Percentiles rank a stretch among this genome's conserved stretches.
Conservation (phyloP, 768 basidiomycete genomes). For the Mycena belliarum region DNA sequence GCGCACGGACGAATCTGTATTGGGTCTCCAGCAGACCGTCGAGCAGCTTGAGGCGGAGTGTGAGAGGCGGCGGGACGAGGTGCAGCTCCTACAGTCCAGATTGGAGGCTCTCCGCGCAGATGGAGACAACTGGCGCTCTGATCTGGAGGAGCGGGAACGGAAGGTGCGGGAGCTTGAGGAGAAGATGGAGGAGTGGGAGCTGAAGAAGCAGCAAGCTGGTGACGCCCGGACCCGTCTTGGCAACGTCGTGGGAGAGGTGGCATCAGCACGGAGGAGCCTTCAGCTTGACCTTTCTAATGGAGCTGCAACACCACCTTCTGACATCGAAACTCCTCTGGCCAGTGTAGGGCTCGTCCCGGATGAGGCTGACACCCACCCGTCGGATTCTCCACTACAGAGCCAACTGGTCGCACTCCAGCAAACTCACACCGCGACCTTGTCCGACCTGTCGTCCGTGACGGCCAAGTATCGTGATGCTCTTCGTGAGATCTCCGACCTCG, state of each 20-base stretch:
- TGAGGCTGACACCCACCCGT: constrained; percentile 13
- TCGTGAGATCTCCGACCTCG: constrained; percentile 89
- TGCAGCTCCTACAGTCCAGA: constrained; percentile 66
- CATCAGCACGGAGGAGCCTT: constrained; percentile 66
- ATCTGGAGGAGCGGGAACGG: constrained; percentile 82
- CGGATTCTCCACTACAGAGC: constrained; percentile 46
- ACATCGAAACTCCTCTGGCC: constrained; percentile 17
- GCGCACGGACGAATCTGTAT: constrained; percentile 76
- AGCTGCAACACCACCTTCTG: neutral
- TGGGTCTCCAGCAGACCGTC: constrained; percentile 67
- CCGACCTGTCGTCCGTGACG: constrained; percentile 76
- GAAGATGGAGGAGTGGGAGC: constrained; percentile 78
- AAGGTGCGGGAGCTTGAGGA: constrained; percentile 75
- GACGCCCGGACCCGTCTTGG: constrained; percentile 69
- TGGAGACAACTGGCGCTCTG: constrained; percentile 78
- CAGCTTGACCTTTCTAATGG: constrained; percentile 44
- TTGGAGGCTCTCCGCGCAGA: constrained; percentile 71
- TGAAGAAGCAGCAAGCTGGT: constrained; percentile 64
- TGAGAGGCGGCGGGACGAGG: constrained; percentile 72
- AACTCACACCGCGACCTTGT: constrained; percentile 77
- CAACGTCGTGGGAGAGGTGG: constrained; percentile 68
- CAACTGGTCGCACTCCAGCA: constrained; percentile 79
- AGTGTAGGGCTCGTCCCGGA: constrained; percentile 11
- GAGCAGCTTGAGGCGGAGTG: constrained; percentile 78
- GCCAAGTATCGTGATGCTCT: constrained; percentile 87